Evolutionary conservation across 1,284 basidiomycete genomes (phyloP), one percentile per base, ranked within the genome.

Genomic region (Cryptococcus jaspeensis): DNA sequence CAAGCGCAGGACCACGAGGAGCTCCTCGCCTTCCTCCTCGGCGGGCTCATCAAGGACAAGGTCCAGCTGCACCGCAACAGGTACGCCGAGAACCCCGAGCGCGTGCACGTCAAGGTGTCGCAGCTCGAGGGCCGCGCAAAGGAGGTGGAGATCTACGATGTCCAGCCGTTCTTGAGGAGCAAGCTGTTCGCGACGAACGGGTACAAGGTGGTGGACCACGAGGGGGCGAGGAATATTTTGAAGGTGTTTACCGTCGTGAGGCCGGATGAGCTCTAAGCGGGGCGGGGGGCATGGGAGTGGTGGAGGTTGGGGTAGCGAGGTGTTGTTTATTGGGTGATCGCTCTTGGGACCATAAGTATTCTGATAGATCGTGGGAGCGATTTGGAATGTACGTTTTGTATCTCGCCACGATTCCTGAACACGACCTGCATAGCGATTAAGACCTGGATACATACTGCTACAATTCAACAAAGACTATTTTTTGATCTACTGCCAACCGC

Each of bases 1-100:
- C 89, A 94, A 70, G 88, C 92, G 13, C 86, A 87, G 57, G 96
- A 99, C 73, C 88, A 95, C 76, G 93, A 99, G 77, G 96, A 99
- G 76, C 79, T 99, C 55, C 83, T 99, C 36, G 84, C 92, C 2
- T 99, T 97, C 84, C 80, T 99, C 61, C 86, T 99, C 22, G 95
- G 96, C 40, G 88, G 92, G 60, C 82, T 98, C 53, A 83, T 99
- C 78, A 99, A 99, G 79, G 94, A 98, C 71, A 92, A 90, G 70
- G 91, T 90, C 37, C 86, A 93, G 41, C 84, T 89, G 64, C 83
- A 88, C 71, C 88, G 92, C 70, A 79, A 88, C 47, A 85, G 89
- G 68, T 87, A 86, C 58, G 76, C 75, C 40, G 84, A 85, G 67
- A 88, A 88, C 70, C 91, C 92, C 0, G 85, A 87, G 32, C 79